These are phyloP conservation scores for Claviceps fusiformis DNA, from an alignment of 2,329 filamentous ascomycete genomes.

Conservation along the genomic window DNA sequence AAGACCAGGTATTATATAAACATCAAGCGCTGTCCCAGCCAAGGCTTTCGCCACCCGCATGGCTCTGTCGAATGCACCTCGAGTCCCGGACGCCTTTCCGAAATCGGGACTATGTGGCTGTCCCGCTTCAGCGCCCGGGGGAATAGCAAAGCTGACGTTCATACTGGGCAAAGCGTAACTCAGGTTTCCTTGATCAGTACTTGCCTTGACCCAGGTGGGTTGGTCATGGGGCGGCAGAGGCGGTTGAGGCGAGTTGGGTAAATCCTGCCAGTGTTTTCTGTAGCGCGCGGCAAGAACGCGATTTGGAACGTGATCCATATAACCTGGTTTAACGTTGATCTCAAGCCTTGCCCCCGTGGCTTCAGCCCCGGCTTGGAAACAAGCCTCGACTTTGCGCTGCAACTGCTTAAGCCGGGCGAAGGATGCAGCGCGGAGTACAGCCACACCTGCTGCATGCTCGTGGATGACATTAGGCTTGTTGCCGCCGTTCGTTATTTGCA, in stretches of 20 bases:
- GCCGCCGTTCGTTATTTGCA: slow-evolving; percentile 38
- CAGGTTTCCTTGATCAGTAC: slow-evolving; percentile 46
- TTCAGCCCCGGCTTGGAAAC: slow-evolving; percentile 23
- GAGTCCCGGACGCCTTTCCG: slow-evolving; percentile 34
- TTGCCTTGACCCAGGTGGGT: slow-evolving; percentile 21
- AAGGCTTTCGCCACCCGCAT: slow-evolving; percentile 33
- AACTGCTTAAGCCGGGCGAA: slow-evolving; percentile 26
- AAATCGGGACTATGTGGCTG: slow-evolving; percentile 42
- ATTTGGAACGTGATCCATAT: slow-evolving; percentile 43
- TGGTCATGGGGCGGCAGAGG: slow-evolving; percentile 22
- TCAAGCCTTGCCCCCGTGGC: slow-evolving; percentile 33
- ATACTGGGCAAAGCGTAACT: slow-evolving; percentile 44
- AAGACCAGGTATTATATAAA: slow-evolving; percentile 27
- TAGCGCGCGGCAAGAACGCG: slow-evolving; percentile 31
- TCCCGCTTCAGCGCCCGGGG: slow-evolving; percentile 16
- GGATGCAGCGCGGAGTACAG: slow-evolving; percentile 30
- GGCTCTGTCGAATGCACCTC: slow-evolving; percentile 26
- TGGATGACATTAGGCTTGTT: slow-evolving; percentile 42
- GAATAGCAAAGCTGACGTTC: slow-evolving; percentile 37
- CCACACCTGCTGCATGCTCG: slow-evolving; percentile 30
- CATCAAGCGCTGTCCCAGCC: slow-evolving; percentile 33
- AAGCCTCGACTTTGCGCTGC: slow-evolving; percentile 25
- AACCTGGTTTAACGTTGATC: slow-evolving; percentile 25
- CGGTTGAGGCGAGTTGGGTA: slow-evolving; percentile 21
- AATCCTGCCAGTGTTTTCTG: slow-evolving; percentile 23